Conservation (phyloP, 1,284 basidiomycete genomes). For the Hypsizygus ulmarius region DNA sequence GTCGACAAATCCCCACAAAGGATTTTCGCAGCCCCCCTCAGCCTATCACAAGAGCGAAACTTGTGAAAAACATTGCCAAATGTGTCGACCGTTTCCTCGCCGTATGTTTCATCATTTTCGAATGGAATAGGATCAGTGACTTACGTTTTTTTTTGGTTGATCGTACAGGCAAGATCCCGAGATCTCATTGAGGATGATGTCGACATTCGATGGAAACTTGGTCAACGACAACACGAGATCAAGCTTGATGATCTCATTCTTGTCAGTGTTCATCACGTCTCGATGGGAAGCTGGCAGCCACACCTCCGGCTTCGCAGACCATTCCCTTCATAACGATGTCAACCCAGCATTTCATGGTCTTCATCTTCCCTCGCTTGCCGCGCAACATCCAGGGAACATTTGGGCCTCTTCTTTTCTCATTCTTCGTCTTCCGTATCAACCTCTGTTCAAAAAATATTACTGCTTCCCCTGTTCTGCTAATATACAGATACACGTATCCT, state of each 20-base stretch:
- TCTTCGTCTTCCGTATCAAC: too few species aligned
- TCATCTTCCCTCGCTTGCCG: not conserved
- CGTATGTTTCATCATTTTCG: conserved; percentile 29
- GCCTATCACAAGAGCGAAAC: conserved; percentile 63
- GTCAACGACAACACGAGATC: conserved; percentile 44
- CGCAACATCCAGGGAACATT: too few species aligned
- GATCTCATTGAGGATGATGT: conserved; percentile 57
- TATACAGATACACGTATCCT: too few species aligned
- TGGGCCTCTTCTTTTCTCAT: too few species aligned
- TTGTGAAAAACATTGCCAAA: conserved; percentile 68
- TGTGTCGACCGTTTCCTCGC: conserved; percentile 57
- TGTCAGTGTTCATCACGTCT: conserved; percentile 75
- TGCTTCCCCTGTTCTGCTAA: too few species aligned
- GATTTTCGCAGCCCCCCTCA: conserved; percentile 73
- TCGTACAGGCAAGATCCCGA: conserved; percentile 44
- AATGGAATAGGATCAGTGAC: not conserved
- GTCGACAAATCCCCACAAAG: conserved; percentile 73
- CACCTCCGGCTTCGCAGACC: conserved; percentile 56
- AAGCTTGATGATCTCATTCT: conserved; percentile 62
- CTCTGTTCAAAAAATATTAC: too few species aligned
- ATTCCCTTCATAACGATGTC: conserved; percentile 12
- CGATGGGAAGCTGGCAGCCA: conserved; percentile 76
- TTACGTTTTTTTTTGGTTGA: not conserved
- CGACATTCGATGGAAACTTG: conserved; percentile 60
- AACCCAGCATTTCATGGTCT: not conserved